Conservation (phyloP, 768 basidiomycete genomes). For the Mycena indigotica region DNA sequence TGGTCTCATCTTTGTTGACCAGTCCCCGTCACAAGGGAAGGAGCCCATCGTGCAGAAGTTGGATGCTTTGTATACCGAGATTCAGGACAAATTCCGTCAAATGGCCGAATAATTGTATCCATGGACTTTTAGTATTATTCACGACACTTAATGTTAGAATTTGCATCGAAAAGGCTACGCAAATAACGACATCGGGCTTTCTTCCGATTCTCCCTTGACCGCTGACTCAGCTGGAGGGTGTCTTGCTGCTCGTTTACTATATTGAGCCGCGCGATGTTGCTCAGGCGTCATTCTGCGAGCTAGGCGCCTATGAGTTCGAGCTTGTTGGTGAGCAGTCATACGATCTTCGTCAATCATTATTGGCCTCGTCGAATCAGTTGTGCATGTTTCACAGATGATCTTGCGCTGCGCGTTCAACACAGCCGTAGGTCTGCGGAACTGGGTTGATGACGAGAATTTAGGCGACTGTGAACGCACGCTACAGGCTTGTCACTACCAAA, state of each 20-base stretch:
- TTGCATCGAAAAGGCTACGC: not conserved
- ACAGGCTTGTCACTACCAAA: constrained; percentile 44
- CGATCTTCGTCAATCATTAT: constrained; percentile 65
- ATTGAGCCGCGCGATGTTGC: constrained; percentile 9
- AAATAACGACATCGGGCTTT: constrained; percentile 2
- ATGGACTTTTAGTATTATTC: constrained; percentile 16
- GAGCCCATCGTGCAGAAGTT: constrained; percentile 81
- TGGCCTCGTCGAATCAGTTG: constrained; percentile 55
- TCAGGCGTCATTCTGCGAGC: constrained; percentile 32
- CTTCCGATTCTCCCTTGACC: not conserved
- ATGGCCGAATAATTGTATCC: constrained; percentile 62
- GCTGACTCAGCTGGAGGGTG: too few relatives aligned
- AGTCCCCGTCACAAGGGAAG: constrained; percentile 92
- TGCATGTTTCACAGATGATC: constrained; percentile 64
- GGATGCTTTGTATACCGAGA: constrained; percentile 80
- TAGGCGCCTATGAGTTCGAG: constrained; percentile 56
- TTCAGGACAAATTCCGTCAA: constrained; percentile 90
- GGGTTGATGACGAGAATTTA: constrained; percentile 1
- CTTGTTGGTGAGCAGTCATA: constrained; percentile 62
- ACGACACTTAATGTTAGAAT: constrained; percentile 21
- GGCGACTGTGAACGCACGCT: constrained; percentile 38
- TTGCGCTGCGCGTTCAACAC: constrained; percentile 59
- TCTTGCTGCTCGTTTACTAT: not conserved
- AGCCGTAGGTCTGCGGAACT: constrained; percentile 52
- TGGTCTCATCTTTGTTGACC: constrained; percentile 10